These are phyloP conservation scores for Xylaria telfairii DNA, from an alignment of 495 filamentous ascomycete species.

Conservation along the genomic window DNA sequence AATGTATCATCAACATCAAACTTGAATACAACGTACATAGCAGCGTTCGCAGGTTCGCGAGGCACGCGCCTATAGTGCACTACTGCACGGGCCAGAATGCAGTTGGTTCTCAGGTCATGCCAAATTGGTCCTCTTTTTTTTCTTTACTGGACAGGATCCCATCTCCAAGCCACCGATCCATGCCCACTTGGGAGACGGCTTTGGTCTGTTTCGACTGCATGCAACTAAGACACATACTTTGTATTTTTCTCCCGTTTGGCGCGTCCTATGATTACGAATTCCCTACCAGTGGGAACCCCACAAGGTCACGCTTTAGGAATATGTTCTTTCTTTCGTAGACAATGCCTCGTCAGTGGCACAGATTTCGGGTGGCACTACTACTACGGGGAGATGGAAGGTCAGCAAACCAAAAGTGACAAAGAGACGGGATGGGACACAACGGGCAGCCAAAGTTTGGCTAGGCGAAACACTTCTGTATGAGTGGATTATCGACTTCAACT, in stretches of 20 bases:
- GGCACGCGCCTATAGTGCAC: conserved; percentile 2
- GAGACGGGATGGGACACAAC: background rate
- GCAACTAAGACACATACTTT: background rate
- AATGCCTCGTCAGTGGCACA: conserved; percentile 8
- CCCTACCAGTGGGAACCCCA: background rate
- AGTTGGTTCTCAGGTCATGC: conserved; percentile 8
- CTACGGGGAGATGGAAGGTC: conserved; percentile 15
- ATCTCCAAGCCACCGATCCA: conserved; percentile 15
- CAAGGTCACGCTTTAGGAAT: background rate
- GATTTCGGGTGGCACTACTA: background rate
- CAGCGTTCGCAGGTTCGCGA: conserved; percentile 4
- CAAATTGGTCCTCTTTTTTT: conserved; percentile 16
- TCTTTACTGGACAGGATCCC: background rate
- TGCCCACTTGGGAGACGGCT: conserved; percentile 14
- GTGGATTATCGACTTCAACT: conserved; percentile 10
- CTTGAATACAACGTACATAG: background rate
- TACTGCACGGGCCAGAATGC: conserved; percentile 15
- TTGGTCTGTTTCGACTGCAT: conserved; percentile 23
- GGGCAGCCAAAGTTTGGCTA: conserved; percentile 9
- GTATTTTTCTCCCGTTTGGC: conserved; percentile 1
- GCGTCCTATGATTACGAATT: conserved; percentile 6
- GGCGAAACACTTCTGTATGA: background rate
- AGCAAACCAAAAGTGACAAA: background rate
- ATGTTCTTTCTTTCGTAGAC: background rate
- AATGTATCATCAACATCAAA: conserved; percentile 1